Conservation (phyloP, 2,329 filamentous ascomycete genomes). For the Curvularia spicifera region DNA sequence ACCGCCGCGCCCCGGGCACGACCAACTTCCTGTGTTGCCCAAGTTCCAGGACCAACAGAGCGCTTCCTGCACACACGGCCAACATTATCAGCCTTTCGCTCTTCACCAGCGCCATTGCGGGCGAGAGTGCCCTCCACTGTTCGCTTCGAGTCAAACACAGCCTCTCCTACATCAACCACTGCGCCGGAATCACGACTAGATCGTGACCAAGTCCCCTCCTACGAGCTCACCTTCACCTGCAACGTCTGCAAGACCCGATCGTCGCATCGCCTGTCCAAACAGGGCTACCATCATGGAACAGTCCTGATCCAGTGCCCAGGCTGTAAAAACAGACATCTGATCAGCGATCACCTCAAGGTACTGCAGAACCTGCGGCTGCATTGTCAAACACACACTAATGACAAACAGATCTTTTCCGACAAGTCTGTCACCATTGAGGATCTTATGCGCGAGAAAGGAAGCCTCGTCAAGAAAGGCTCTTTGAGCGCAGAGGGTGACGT, state of each 20-base stretch:
- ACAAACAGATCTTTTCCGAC: constrained; percentile 72
- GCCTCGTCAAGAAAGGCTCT: constrained; percentile 73
- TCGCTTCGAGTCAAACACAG: constrained; percentile 38
- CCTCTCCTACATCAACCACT: constrained; percentile 35
- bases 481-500: constrained; percentile 81
- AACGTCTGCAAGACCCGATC: constrained; percentile 80
- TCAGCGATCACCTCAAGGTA: constrained; percentile 83
- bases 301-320: constrained; percentile 86
- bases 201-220: constrained; percentile 66
- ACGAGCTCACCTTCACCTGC: constrained; percentile 92
- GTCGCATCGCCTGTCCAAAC: constrained; percentile 86
- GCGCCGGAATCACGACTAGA: constrained; percentile 46
- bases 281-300: constrained; percentile 91
- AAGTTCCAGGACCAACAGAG: constrained; percentile 35
- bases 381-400: constrained; percentile 10
- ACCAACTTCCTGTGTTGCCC: constrained; percentile 22
- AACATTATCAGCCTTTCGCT: constrained; percentile 33
- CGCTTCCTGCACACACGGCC: constrained; percentile 39
- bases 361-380: no score
- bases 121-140: constrained; percentile 17
- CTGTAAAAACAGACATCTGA: constrained; percentile 88
- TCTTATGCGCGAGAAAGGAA: constrained; percentile 76
- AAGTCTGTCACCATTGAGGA: constrained; percentile 75
- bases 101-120: constrained; percentile 20
- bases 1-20: constrained; percentile 23